Base-by-base conservation (phyloP, 2,329 filamentous ascomycete genomes). In the Aspergillus proliferans region DNA sequence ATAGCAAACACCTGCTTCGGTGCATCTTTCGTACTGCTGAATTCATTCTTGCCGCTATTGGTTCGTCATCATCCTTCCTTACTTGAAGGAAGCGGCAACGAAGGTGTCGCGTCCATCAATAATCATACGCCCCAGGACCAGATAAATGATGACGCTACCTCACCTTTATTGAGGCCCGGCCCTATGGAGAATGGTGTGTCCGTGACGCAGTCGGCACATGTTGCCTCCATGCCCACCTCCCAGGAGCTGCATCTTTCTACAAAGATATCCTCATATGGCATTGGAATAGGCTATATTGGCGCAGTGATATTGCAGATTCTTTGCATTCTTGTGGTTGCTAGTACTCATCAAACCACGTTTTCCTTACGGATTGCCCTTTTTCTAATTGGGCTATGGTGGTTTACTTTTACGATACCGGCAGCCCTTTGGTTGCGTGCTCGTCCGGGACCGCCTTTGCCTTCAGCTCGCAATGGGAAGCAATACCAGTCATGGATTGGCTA, bases 1-100 rank as follows among this genome's bases (percentile, higher is more conserved):
- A 75, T 97, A 45, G 87, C 91, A 33, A 97, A 97, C 66, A 94
- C 89, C 1, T 92, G 89, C 41, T 95, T 96, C 64, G 93, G 93
- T 19, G 90, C 91, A 14, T 95, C 90, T 0, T 97, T 95, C 67
- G 93, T 98, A 2, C 78, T 98, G 10, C 75, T 98, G 42, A 98
- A 98, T 71, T 95, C 91, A 0, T 98, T 96, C 62, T 75, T 98
- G 40, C 93, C 93, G 0, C 76, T 98, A 7, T 78, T 98, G 8
- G 93, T 97, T 49, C 82, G 92, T 43, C 84, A 95, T 64, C 90
- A 97, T 67, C 85, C 87, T 9, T 70, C 70, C 6, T 67, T 80
- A 33, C 67, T 71, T 15, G 41, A 18, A 48, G 67, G 67, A 40
- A 55, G 50, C 19, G 49, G 54, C 26, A 38, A 22, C 19, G 50